These are phyloP conservation scores for Aureoboletus auriporus DNA, from an alignment of 768 basidiomycete species.

Conservation along the genomic window DNA sequence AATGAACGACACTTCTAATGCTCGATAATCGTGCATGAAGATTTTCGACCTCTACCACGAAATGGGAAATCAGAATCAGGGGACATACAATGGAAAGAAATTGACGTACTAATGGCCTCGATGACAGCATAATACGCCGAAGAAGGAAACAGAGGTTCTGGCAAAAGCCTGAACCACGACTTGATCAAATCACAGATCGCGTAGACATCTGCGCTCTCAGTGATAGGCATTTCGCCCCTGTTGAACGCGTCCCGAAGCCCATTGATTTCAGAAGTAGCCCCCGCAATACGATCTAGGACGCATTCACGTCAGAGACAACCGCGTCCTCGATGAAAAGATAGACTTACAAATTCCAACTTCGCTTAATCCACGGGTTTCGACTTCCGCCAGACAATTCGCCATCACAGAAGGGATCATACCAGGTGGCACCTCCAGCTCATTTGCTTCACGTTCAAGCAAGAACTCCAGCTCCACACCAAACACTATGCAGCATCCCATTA, in stretches of 20 bases:
- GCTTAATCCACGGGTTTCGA: conserved; percentile 70
- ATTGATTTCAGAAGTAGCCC: conserved; percentile 66
- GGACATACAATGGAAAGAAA: neutral
- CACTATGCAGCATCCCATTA: conserved; percentile 34
- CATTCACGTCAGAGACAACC: neutral
- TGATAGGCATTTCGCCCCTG: conserved; percentile 62
- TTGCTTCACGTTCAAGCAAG: conserved; percentile 62
- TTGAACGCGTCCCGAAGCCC: conserved; percentile 73
- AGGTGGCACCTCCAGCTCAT: conserved; percentile 42
- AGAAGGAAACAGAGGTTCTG: conserved; percentile 75
- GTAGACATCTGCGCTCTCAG: conserved; percentile 65
- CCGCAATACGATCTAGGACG: conserved; percentile 72
- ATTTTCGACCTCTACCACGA: conserved; percentile 57
- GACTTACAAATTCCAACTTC: conserved; percentile 82
- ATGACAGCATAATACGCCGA: conserved; percentile 65
- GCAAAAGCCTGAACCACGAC: conserved; percentile 80
- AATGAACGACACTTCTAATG: conserved; percentile 65
- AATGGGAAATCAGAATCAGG: conserved; percentile 2
- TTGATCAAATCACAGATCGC: conserved; percentile 82
- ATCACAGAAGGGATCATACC: conserved; percentile 67
- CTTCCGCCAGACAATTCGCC: conserved; percentile 60
- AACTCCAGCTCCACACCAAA: conserved; percentile 76
- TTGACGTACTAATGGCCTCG: conserved; percentile 59
- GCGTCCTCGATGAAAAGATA: neutral
- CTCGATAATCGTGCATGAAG: conserved; percentile 60